Conservation (phyloP, 345 rosid species). For the Populus davidiana region DNA sequence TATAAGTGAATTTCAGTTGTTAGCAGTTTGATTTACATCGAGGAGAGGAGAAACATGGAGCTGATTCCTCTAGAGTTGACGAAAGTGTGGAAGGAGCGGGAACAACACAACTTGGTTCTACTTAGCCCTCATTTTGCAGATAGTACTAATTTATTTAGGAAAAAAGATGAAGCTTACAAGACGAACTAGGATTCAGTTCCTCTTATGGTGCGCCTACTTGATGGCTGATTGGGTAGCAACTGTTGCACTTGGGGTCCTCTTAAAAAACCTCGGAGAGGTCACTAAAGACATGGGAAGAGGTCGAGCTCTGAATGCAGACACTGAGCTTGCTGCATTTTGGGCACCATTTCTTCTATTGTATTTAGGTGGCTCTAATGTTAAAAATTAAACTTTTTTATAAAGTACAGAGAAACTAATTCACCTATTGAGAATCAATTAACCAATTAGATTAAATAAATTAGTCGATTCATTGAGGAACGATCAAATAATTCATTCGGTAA, state of each 20-base stretch:
- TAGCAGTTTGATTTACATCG: background rate
- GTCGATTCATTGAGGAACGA: too few relatives aligned
- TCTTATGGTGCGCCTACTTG: slow-evolving; percentile 26
- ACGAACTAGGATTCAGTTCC: background rate
- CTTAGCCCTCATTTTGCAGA: slow-evolving; percentile 25
- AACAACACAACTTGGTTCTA: slow-evolving; percentile 15
- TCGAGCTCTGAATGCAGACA: background rate
- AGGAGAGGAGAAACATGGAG: background rate
- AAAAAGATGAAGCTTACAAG: slow-evolving; percentile 9
- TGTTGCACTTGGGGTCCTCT: slow-evolving; percentile 27
- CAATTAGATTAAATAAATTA: too few relatives aligned
- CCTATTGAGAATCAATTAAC: too few relatives aligned
- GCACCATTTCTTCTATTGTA: slow-evolving; percentile 36
- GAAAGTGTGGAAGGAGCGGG: slow-evolving; percentile 28
- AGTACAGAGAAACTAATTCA: too few relatives aligned
- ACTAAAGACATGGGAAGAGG: background rate
- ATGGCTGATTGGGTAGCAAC: slow-evolving; percentile 29
- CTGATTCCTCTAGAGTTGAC: background rate
- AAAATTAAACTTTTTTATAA: too few relatives aligned
- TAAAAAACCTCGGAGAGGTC: background rate
- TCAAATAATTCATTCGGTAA: accelerated
- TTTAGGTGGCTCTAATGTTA: background rate
- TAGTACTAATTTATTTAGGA: slow-evolving; percentile 13
- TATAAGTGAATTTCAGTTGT: background rate
- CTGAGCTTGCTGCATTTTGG: slow-evolving; percentile 24